phyloP scores from a whole-genome alignment of 805 yeast genomes.

The Millerozyma acaciae region DNA sequence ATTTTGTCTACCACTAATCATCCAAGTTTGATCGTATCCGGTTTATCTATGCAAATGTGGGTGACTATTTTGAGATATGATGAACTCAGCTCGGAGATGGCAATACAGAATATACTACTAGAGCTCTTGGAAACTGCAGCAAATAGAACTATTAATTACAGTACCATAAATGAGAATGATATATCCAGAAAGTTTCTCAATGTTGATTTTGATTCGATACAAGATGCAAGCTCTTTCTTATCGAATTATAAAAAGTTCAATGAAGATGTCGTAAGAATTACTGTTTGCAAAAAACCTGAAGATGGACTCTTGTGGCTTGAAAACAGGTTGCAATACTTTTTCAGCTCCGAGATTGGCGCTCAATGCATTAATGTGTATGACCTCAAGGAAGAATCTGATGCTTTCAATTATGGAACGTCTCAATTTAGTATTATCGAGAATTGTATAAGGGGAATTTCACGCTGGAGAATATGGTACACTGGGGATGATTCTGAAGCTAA shows the following conservation, averaged over 20 bases:
- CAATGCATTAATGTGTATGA: conserved; percentile 53
- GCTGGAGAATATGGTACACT: conserved; percentile 93
- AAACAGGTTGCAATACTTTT: conserved; percentile 64
- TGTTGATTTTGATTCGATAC: conserved; percentile 83
- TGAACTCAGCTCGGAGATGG: conserved; percentile 56
- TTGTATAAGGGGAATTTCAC: conserved; percentile 82
- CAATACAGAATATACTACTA: conserved; percentile 56
- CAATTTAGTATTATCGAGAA: conserved; percentile 87
- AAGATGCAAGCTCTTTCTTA: conserved; percentile 75
- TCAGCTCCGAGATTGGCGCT: conserved; percentile 65
- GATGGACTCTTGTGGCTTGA: conserved; percentile 83
- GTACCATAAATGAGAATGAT: conserved; percentile 61
- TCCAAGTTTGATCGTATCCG: conserved; percentile 84
- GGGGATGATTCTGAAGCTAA: conserved; percentile 51
- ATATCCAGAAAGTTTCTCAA: conserved; percentile 63
- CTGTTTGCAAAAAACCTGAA: conserved; percentile 81
- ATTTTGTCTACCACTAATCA: conserved; percentile 79
- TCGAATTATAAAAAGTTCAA: conserved; percentile 76
- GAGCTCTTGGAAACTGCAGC: conserved; percentile 73
- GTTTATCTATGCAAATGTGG: conserved; percentile 92
- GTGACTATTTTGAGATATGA: conserved; percentile 82
- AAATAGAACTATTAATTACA: conserved; percentile 71
- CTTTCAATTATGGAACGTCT: conserved; percentile 71
- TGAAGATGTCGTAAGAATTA: conserved; percentile 86
- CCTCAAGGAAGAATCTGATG: conserved; percentile 56